phyloP scores from a whole-genome alignment of 148 eudicot genomes.

The Arctostaphylos glauca region DNA sequence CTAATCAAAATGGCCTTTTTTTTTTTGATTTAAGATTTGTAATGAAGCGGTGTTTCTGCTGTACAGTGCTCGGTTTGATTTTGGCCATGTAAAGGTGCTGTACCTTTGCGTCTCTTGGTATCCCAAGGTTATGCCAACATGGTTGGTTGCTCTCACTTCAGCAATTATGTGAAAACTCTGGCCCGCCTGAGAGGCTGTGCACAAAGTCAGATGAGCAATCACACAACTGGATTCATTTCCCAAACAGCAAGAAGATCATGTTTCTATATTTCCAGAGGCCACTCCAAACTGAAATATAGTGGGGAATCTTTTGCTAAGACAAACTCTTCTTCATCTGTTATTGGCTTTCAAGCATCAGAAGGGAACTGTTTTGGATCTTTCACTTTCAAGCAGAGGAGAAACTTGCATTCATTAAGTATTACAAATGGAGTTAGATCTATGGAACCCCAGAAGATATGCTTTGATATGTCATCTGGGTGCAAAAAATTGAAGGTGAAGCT shows the following conservation, averaged over 20 bases:
- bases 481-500: constrained; percentile 34
- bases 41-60: neutral
- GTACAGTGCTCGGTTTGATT: neutral
- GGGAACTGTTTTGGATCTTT: constrained; percentile 25
- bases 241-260: constrained; percentile 34
- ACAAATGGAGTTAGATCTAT: constrained; percentile 29
- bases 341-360: constrained; percentile 36
- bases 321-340: constrained; percentile 30
- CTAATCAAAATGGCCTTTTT: neutral
- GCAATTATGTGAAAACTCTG: constrained; percentile 31
- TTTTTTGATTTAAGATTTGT: neutral
- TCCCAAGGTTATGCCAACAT: constrained; percentile 37
- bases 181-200: constrained; percentile 26
- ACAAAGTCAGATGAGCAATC: constrained; percentile 45
- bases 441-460: constrained; percentile 27
- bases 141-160: constrained; percentile 43
- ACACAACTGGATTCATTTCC: constrained; percentile 28
- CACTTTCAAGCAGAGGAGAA: constrained; percentile 26
- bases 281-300: constrained; percentile 29
- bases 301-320: constrained; percentile 29
- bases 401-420: constrained; percentile 30
- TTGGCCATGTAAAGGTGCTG: constrained; percentile 11
- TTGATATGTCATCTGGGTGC: constrained; percentile 36
- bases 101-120: neutral
- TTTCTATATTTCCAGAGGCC: constrained; percentile 32